phyloP scores from a whole-genome alignment of 2,329 filamentous ascomycete genomes.

The Thelonectria rubi region DNA sequence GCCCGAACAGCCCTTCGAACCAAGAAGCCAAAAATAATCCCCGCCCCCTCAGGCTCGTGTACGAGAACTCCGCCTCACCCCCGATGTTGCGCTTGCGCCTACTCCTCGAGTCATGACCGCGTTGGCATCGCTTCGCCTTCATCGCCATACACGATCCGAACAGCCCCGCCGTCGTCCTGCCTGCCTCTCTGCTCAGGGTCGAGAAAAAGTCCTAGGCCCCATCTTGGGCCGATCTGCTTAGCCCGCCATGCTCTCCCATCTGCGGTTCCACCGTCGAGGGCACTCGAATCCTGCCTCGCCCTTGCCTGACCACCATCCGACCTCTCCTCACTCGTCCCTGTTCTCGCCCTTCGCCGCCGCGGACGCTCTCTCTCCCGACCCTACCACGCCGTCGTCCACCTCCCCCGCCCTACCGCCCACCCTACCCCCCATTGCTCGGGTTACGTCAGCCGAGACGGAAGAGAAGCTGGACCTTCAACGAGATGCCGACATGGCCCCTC shows the following conservation, averaged over 20 bases:
- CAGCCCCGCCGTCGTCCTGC: slow-evolving; percentile 30
- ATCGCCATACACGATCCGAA: slow-evolving; percentile 32
- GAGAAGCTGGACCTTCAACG: slow-evolving; percentile 38
- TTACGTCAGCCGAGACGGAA: slow-evolving; percentile 54
- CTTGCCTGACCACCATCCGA: slow-evolving; percentile 57
- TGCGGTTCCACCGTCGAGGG: slow-evolving; percentile 67
- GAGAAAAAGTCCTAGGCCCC: slow-evolving; percentile 16
- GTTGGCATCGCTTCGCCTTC: slow-evolving; percentile 35
- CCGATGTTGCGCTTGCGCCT: slow-evolving; percentile 38
- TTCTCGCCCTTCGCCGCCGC: slow-evolving; percentile 54
- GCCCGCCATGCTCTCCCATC: slow-evolving; percentile 59
- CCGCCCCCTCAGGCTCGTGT: neutral
- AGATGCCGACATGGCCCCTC: slow-evolving; percentile 37
- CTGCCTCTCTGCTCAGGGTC: slow-evolving; percentile 24
- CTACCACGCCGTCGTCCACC: slow-evolving; percentile 47
- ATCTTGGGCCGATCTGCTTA: slow-evolving; percentile 27
- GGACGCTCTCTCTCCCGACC: slow-evolving; percentile 51
- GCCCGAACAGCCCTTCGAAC: neutral
- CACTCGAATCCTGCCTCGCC: slow-evolving; percentile 66
- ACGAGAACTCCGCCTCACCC: slow-evolving; percentile 21
- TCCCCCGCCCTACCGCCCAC: slow-evolving; percentile 55
- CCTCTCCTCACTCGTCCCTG: slow-evolving; percentile 49
- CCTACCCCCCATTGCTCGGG: slow-evolving; percentile 60
- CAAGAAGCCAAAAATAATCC: neutral
- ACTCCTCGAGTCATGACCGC: slow-evolving; percentile 42